These are phyloP conservation scores for Penicillium soppii DNA, from an alignment of 495 filamentous ascomycete species.

Conservation along the genomic window DNA sequence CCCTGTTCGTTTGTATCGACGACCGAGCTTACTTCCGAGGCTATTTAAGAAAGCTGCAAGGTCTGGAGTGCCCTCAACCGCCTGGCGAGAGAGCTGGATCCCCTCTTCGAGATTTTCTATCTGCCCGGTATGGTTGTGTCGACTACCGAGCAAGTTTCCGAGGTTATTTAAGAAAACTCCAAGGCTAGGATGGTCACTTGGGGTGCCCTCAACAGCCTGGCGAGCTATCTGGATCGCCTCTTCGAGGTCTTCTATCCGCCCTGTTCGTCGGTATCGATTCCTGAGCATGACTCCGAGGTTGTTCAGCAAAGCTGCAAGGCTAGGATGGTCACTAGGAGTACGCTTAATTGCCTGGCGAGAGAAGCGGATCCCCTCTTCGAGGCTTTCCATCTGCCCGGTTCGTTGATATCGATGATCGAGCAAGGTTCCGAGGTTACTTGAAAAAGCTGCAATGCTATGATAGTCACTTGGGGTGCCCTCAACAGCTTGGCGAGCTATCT, in stretches of 20 bases:
- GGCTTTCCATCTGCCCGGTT: too few species aligned
- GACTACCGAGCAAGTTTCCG: too few species aligned
- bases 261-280: conserved; percentile 7
- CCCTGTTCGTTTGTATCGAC: conserved; percentile 10
- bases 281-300: conserved; percentile 13
- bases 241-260: conserved; percentile 14
- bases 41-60: conserved; percentile 6
- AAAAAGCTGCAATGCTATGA: background rate
- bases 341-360: conserved; percentile 1
- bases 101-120: too few species aligned
- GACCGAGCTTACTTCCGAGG: conserved; percentile 9
- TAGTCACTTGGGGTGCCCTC: background rate
- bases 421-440: conserved; percentile 21
- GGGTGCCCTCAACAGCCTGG: conserved; percentile 14
- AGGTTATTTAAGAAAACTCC: background rate
- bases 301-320: conserved; percentile 1
- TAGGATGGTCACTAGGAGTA: background rate
- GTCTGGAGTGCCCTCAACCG: conserved; percentile 1
- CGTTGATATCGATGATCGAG: too few species aligned
- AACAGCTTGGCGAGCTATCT: background rate
- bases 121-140: too few species aligned
- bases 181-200: conserved; percentile 10
- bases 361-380: background rate
- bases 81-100: background rate
- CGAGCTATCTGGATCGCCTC: conserved; percentile 11